Percentiles rank a stretch among this genome's conserved stretches.
phyloP scores from a whole-genome alignment of 805 yeast genomes.

The Yarrowia sp. region DNA sequence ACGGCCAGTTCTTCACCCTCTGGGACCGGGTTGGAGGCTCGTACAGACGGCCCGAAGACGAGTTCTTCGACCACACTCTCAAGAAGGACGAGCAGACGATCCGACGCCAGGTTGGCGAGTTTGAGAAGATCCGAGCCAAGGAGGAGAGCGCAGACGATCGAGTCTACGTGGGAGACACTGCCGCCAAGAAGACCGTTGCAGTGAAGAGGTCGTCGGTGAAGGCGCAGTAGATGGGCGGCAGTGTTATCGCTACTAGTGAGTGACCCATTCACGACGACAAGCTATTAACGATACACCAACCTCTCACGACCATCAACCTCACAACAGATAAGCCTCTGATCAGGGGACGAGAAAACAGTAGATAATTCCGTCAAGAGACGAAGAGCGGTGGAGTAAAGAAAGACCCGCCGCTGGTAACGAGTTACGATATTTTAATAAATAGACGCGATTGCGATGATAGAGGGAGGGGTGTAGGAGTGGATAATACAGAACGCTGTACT shows the following conservation, averaged over 20 bases:
- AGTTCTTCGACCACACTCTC: constrained; percentile 70
- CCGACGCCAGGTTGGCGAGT: constrained; percentile 71
- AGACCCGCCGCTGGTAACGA: constrained; percentile 7
- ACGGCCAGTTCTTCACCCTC: constrained; percentile 96
- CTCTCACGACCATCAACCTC: too few species aligned
- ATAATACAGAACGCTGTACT: too few species aligned
- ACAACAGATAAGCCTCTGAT: too few species aligned
- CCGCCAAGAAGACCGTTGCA: constrained; percentile 12
- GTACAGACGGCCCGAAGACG: constrained; percentile 89
- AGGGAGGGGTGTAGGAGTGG: neutral
- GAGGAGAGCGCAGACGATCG: constrained; percentile 80
- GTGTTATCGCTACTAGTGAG: too few species aligned
- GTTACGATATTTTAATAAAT: constrained; percentile 14
- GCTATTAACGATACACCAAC: too few species aligned
- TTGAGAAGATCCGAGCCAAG: constrained; percentile 82
- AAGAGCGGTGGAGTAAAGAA: neutral
- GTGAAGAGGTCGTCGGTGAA: neutral
- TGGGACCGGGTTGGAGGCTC: constrained; percentile 98
- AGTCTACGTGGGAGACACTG: constrained; percentile 57
- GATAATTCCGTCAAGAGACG: constrained; percentile 23
- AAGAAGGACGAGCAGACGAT: constrained; percentile 68
- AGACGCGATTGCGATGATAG: neutral
- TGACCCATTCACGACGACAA: too few species aligned
- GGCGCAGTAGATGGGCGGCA: neutral
- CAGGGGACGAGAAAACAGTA: constrained; percentile 22